Base-by-base conservation (phyloP, 2,329 filamentous ascomycete genomes). In the Zasmidium citrigriseum region DNA sequence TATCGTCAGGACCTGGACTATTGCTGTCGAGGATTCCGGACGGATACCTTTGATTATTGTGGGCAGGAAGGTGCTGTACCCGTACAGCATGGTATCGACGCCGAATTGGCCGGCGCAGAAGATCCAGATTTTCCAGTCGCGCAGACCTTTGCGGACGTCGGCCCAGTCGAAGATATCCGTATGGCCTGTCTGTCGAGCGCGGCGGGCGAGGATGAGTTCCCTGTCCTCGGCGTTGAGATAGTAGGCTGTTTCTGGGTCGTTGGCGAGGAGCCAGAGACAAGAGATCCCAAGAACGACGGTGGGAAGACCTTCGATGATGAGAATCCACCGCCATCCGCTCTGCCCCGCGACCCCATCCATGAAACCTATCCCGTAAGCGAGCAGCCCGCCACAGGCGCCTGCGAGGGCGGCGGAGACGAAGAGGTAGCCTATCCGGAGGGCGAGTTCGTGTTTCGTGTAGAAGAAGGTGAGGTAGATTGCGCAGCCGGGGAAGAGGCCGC, bases 1-100 rank as follows among this genome's bases (percentile, higher is more conserved):
- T 48, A 93, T 89, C 0, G 90, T 93, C 29, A 93, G 81, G 27
- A 90, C 84, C 72, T 93, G 89, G 4, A 90, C 84, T 68, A 89
- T 80, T 0, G 88, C 83, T 0, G 78, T 78, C 0, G 83, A 80
- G 78, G 88, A 90, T 2, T 69, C 70, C 1, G 77, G 75, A 2
- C 88, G 87, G 52, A 93, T 83, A 3, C 82, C 86, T 45, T 84
- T 79, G 71, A 93, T 91, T 64, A 93, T 93, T 3, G 89, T 91
- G 0, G 90, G 90, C 46, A 93, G 75, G 69, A 93, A 93, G 0
- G 88, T 91, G 51, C 86, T 88, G 72, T 86, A 92, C 3, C 89
- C 88, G 68, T 93, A 93, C 0, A 93, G 79, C 84, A 92, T 89
- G 1, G 87, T 90, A 67, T 91, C 88, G 16, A 83, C 81, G 22